Conservation (phyloP, 2,329 filamentous ascomycete genomes). For the Claviceps sp. region DNA sequence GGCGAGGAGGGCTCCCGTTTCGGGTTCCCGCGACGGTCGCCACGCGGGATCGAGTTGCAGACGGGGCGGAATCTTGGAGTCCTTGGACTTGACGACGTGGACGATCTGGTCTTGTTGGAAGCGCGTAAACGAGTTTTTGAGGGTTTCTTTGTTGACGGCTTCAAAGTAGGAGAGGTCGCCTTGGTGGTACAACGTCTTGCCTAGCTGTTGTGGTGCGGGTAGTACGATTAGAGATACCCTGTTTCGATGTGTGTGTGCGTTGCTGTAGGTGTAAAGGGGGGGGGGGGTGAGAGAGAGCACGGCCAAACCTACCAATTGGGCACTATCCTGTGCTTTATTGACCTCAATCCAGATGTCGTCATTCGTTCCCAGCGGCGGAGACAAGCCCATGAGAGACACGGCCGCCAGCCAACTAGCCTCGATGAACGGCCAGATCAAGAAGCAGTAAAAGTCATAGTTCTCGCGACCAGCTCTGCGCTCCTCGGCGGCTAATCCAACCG, state of each 20-base stretch:
- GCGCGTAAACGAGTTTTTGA: conserved; percentile 81
- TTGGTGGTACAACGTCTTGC: conserved; percentile 95
- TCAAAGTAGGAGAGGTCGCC: conserved; percentile 96
- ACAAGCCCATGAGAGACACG: conserved; percentile 74
- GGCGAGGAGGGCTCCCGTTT: conserved; percentile 48
- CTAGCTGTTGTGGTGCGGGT: conserved; percentile 41
- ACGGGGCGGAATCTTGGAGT: conserved; percentile 44
- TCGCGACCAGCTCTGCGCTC: conserved; percentile 73
- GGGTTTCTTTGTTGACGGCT: conserved; percentile 93
- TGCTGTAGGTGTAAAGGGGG: neutral
- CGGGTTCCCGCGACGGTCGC: conserved; percentile 52
- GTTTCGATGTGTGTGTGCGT: neutral
- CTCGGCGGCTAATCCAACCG: conserved; percentile 58
- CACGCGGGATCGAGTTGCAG: conserved; percentile 63
- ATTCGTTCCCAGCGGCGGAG: conserved; percentile 49
- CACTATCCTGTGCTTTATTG: conserved; percentile 64
- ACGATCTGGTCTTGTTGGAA: conserved; percentile 89
- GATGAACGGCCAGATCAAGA: conserved; percentile 96
- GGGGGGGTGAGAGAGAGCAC: neutral
- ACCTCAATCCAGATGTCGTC: conserved; percentile 67
- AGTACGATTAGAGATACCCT: neutral
- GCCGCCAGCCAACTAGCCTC: conserved; percentile 88
- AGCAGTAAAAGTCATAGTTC: conserved; percentile 98
- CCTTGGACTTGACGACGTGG: conserved; percentile 55
- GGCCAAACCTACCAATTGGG: conserved; percentile 51